A percentile compares a stretch with the other conserved stretches of the same genome.
Evolutionary conservation across 768 basidiomycete species (phyloP).

Genomic region (Termitomyces sp.): DNA sequence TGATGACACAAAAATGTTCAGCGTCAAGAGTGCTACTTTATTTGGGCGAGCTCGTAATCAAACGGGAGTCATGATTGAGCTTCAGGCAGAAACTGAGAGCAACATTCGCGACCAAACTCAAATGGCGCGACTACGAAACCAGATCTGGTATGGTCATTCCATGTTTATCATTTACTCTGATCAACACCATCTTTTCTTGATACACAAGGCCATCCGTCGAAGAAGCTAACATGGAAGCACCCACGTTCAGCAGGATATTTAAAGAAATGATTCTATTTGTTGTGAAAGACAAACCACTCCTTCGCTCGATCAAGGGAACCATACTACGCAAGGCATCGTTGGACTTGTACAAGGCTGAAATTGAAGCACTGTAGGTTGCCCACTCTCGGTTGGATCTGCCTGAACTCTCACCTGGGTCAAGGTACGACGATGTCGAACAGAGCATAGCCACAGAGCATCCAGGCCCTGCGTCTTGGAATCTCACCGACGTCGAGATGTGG

Average conservation of each 20-base stretch:
- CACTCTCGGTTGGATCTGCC: neutral
- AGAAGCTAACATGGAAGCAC: constrained; percentile 38
- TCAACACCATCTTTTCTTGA: too few species aligned
- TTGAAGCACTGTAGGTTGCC: constrained; percentile 32
- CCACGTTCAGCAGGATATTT: constrained; percentile 33
- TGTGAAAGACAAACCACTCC: constrained; percentile 36
- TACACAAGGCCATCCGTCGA: constrained; percentile 35
- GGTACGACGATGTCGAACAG: neutral
- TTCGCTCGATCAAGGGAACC: constrained; percentile 44
- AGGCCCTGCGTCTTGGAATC: neutral
- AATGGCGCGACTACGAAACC: constrained; percentile 25
- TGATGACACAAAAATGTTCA: too few species aligned
- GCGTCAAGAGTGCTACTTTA: constrained; percentile 27
- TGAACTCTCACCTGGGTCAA: neutral
- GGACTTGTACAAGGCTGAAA: constrained; percentile 37
- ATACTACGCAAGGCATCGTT: constrained; percentile 39
- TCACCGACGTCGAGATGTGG: neutral
- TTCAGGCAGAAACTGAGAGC: constrained; percentile 12
- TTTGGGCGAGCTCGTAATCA: constrained; percentile 35
- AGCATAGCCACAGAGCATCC: neutral
- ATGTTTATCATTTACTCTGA: too few species aligned
- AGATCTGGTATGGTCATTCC: constrained; percentile 33
- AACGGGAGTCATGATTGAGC: constrained; percentile 26
- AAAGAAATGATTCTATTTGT: constrained; percentile 28
- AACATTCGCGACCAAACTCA: constrained; percentile 19